A percentile compares a stretch with the other conserved stretches of the same genome.
Evolutionary conservation across 345 rosid species (phyloP).

Genomic region (Turnera subulata): DNA sequence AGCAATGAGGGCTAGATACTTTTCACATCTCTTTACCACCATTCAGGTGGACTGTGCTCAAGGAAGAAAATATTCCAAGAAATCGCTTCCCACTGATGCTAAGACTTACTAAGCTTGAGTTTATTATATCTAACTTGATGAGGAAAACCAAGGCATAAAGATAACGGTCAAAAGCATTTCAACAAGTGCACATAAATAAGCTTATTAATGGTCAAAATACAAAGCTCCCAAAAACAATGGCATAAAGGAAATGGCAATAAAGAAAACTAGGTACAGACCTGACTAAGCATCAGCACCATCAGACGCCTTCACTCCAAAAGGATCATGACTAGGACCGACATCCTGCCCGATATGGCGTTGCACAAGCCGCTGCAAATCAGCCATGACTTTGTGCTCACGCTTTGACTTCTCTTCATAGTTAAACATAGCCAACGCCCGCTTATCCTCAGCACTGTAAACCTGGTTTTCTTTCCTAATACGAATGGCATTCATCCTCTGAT

Average conservation of each 20-base stretch:
- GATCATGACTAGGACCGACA: conserved; percentile 91
- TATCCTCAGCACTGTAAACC: conserved; percentile 97
- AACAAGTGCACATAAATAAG: no score
- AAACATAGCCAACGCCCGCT: conserved; percentile 94
- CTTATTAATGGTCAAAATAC: background rate
- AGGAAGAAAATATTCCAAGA: no score
- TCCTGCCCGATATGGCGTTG: conserved; percentile 97
- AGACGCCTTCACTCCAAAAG: conserved; percentile 61
- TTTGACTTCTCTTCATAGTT: conserved; percentile 97
- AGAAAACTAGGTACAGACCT: conserved; percentile 20
- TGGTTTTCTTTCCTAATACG: conserved; percentile 99
- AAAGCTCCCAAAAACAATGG: background rate
- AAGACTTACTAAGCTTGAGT: background rate
- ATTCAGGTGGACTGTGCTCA: no score
- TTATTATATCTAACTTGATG: no score
- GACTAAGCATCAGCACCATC: conserved; percentile 68
- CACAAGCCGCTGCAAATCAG: conserved; percentile 85
- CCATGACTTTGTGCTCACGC: conserved; percentile 97
- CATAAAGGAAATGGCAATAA: background rate
- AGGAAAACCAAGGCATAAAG: no score
- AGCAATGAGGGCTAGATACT: no score
- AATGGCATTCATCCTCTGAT: conserved; percentile 97
- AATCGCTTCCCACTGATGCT: no score
- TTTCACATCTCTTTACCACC: no score
- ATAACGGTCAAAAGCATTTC: no score